Evolutionary conservation across 805 yeast genomes (phyloP).

Genomic region (Suhomyces pyralidae): DNA sequence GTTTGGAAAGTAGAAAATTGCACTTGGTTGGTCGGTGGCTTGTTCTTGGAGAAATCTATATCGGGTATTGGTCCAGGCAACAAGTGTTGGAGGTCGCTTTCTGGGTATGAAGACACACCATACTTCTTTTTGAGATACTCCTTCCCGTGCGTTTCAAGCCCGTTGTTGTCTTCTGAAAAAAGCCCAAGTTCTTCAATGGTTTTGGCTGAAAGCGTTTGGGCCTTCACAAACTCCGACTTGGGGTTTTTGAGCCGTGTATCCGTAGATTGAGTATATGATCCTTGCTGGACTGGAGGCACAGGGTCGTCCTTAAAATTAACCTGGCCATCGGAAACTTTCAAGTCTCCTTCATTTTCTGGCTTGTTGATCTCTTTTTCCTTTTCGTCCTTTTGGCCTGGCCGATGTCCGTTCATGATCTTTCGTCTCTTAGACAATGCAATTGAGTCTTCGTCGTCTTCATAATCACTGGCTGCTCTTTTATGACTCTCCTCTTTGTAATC

Average conservation of each 20-base stretch:
- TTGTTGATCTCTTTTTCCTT: not conserved
- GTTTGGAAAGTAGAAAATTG: conserved; percentile 85
- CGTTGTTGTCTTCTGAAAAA: conserved; percentile 57
- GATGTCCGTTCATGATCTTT: not conserved
- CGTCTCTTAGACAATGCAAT: conserved; percentile 1
- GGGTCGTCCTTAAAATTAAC: conserved; percentile 29
- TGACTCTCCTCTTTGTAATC: conserved; percentile 4
- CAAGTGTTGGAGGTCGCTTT: conserved; percentile 64
- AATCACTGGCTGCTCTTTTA: not conserved
- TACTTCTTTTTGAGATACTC: conserved; percentile 73
- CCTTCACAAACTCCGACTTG: conserved; percentile 67
- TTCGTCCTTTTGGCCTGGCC: not conserved
- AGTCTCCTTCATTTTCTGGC: not conserved
- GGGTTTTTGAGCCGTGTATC: conserved; percentile 68
- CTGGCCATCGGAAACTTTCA: conserved; percentile 4
- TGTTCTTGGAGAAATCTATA: conserved; percentile 77
- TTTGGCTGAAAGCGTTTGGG: conserved; percentile 65
- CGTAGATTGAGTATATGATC: conserved; percentile 46
- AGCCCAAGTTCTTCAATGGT: conserved; percentile 62
- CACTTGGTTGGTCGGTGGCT: conserved; percentile 75
- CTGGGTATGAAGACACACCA: conserved; percentile 90
- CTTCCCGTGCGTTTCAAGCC: conserved; percentile 63
- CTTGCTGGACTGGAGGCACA: conserved; percentile 47
- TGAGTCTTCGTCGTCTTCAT: conserved; percentile 8
- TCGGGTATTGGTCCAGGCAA: conserved; percentile 90